Conservation (phyloP, 2,329 filamentous ascomycete genomes). For the Aspergillus sp. region DNA sequence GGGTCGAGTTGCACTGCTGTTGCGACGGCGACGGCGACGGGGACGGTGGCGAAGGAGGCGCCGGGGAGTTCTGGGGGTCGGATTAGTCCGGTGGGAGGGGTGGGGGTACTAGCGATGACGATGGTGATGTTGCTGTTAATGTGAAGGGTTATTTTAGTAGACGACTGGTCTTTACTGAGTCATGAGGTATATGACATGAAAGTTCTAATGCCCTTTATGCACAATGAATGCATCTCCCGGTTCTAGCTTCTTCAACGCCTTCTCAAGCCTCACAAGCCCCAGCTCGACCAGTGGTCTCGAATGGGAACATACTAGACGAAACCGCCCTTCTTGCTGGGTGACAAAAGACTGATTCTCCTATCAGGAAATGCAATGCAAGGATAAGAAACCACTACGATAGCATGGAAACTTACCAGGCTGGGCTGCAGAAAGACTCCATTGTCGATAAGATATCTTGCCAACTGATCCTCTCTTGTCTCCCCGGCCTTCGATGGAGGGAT, state of each 20-base stretch:
- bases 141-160: not conserved
- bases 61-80: slow-evolving; percentile 21
- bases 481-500: not conserved
- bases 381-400: not conserved
- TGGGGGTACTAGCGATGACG: slow-evolving; percentile 9
- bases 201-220: not conserved
- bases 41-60: slow-evolving; percentile 45
- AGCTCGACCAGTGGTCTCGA: no score
- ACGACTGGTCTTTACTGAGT: not conserved
- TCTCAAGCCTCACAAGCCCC: no score
- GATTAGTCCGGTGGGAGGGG: slow-evolving; percentile 2
- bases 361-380: not conserved
- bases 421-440: not conserved
- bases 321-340: no score
- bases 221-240: not conserved
- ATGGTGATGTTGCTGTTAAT: slow-evolving; percentile 6
- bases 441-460: not conserved
- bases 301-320: no score
- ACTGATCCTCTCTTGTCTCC: not conserved
- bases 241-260: no score
- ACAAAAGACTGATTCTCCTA: not conserved
- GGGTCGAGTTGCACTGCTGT: slow-evolving; percentile 69
- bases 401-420: not conserved
- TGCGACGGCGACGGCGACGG: slow-evolving; percentile 52
- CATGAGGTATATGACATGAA: not conserved